Percentiles rank a stretch among this genome's conserved stretches.
phyloP scores from a whole-genome alignment of 805 yeast species.

The Nakazawaea peltata region DNA sequence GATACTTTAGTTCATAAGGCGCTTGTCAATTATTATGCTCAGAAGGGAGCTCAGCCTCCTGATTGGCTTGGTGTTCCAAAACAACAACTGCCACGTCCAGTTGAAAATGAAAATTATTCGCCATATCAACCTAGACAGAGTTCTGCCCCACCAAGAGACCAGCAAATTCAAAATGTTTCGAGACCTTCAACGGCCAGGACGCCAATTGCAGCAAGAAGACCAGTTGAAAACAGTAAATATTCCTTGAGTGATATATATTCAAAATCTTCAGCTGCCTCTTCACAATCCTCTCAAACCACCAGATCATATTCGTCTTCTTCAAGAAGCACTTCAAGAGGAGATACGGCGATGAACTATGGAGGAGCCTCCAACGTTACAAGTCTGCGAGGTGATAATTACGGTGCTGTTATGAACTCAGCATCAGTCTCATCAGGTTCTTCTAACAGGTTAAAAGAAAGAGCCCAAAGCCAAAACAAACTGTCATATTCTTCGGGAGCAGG shows the following conservation, averaged over 20 bases:
- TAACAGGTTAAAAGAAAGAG: constrained; percentile 9
- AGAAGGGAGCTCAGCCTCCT: constrained; percentile 16
- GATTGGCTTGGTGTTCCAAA: constrained; percentile 19
- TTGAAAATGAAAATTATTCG: background rate
- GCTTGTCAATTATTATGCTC: constrained; percentile 18
- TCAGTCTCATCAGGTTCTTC: constrained; percentile 3
- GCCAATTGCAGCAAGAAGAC: background rate
- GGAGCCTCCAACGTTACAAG: too few relatives aligned
- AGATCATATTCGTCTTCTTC: too few relatives aligned
- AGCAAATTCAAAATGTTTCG: background rate
- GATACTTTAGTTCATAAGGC: constrained; percentile 26
- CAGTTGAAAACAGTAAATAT: constrained; percentile 6
- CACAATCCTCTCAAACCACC: too few relatives aligned
- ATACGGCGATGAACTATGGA: too few relatives aligned
- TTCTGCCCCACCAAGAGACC: background rate
- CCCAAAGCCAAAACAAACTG: constrained; percentile 6
- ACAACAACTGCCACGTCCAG: background rate
- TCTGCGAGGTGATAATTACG: background rate
- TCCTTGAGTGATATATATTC: constrained; percentile 11
- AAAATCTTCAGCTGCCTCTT: constrained; percentile 1
- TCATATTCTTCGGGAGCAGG: too few relatives aligned
- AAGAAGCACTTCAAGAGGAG: too few relatives aligned
- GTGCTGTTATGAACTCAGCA: background rate
- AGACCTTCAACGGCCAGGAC: background rate
- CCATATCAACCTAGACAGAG: background rate